Conservation (phyloP, 1,284 basidiomycete species). For the Cutaneotrichosporon arboriforme region DNA sequence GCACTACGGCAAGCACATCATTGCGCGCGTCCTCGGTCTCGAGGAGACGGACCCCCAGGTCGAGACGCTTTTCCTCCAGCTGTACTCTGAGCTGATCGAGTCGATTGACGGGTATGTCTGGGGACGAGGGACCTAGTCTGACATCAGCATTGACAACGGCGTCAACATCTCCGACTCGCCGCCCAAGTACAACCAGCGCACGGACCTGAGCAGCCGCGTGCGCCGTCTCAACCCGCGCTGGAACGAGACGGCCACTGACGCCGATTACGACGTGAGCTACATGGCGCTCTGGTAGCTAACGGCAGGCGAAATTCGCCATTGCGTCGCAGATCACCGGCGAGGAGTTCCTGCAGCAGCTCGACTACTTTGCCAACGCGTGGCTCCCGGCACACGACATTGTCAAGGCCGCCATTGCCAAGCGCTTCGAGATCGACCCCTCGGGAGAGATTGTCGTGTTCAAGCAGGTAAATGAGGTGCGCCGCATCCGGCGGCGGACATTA, state of each 20-base stretch:
- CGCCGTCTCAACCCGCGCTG: conserved; percentile 80
- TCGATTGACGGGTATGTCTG: conserved; percentile 66
- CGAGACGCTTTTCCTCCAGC: conserved; percentile 72
- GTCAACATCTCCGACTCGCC: conserved; percentile 64
- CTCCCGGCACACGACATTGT: conserved; percentile 85
- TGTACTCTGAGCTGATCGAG: conserved; percentile 91
- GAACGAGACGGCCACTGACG: conserved; percentile 67
- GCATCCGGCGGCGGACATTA: too few species aligned
- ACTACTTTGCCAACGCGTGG: conserved; percentile 85
- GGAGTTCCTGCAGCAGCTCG: conserved; percentile 76
- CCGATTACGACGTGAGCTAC: conserved; percentile 62
- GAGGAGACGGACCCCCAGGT: conserved; percentile 59
- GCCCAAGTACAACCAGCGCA: conserved; percentile 63
- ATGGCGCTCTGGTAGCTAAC: background rate
- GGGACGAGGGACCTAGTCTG: background rate
- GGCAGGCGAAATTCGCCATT: conserved; percentile 65
- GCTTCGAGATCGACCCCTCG: conserved; percentile 61
- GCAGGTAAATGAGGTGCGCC: conserved; percentile 52
- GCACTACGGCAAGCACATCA: conserved; percentile 87
- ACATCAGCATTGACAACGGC: conserved; percentile 77
- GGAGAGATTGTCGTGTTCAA: conserved; percentile 79
- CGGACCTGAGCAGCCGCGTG: conserved; percentile 77
- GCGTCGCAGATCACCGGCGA: conserved; percentile 78
- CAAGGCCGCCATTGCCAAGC: conserved; percentile 58
- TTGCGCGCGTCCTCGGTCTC: conserved; percentile 60